Percentiles rank a stretch among this genome's conserved stretches.
phyloP scores from a whole-genome alignment of 2,329 filamentous ascomycete species.

The Scorias spongiosa region DNA sequence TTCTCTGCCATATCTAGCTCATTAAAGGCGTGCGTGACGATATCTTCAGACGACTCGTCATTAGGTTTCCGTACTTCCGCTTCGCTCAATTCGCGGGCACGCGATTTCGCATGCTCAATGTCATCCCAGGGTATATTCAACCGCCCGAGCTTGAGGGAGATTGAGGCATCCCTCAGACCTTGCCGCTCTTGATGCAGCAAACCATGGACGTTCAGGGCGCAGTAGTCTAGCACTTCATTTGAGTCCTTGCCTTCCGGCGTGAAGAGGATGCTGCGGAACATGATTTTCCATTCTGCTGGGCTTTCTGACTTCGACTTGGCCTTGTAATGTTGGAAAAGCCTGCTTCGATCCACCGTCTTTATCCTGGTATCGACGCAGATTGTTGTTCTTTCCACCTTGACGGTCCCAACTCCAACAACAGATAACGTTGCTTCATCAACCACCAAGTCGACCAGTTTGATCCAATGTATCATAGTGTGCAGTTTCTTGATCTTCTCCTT shows the following conservation, averaged over 20 bases:
- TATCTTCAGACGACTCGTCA: conserved; percentile 46
- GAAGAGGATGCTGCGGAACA: conserved; percentile 72
- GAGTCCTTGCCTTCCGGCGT: conserved; percentile 73
- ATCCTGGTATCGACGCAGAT: conserved; percentile 79
- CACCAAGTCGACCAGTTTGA: conserved; percentile 77
- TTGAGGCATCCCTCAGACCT: conserved; percentile 75
- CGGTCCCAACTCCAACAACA: conserved; percentile 63
- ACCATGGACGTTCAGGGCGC: conserved; percentile 80
- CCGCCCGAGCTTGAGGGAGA: conserved; percentile 80
- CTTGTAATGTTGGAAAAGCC: conserved; percentile 70
- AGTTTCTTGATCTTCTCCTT: conserved; percentile 79
- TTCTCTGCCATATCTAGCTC: conserved; percentile 57
- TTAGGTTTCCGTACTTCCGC: conserved; percentile 27
- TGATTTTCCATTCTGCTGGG: conserved; percentile 89
- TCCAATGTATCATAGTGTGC: conserved; percentile 75
- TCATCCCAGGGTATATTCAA: conserved; percentile 87
- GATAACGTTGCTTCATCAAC: conserved; percentile 66
- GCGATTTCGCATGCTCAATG: conserved; percentile 46
- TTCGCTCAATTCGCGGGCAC: conserved; percentile 35
- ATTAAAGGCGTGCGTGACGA: conserved; percentile 39
- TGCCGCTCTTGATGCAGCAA: conserved; percentile 73
- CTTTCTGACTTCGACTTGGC: conserved; percentile 46
- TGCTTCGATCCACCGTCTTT: conserved; percentile 80
- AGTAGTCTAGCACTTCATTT: conserved; percentile 75
- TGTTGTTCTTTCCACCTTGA: conserved; percentile 73